phyloP scores from a whole-genome alignment of 2,329 filamentous ascomycete species.

The Pyrenophora seminiperda region DNA sequence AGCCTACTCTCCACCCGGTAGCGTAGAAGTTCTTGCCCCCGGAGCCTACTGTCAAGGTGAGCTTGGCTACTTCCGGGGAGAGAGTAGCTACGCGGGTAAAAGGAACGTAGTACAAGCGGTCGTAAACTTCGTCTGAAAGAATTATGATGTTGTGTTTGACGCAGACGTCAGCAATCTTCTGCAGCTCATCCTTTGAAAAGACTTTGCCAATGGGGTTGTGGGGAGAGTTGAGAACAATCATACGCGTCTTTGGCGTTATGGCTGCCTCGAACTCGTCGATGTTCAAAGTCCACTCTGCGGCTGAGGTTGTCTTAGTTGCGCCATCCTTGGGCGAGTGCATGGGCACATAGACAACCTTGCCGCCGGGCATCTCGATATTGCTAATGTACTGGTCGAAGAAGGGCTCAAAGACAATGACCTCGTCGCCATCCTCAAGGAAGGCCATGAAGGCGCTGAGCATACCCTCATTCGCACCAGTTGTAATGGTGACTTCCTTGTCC shows the following conservation, averaged over 20 bases:
- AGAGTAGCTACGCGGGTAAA: constrained; percentile 92
- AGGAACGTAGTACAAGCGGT: constrained; percentile 90
- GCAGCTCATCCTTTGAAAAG: constrained; percentile 80
- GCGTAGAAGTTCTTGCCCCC: constrained; percentile 99
- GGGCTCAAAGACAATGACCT: constrained; percentile 97
- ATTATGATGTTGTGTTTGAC: constrained; percentile 95
- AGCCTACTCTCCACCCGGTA: constrained; percentile 95
- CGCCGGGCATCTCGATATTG: constrained; percentile 98
- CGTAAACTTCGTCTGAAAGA: constrained; percentile 75
- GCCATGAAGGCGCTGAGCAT: constrained; percentile 99
- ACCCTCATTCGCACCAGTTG: constrained; percentile 85
- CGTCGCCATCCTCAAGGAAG: constrained; percentile 91
- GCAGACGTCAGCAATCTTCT: constrained; percentile 83
- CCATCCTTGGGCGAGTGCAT: constrained; percentile 86
- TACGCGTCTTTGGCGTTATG: constrained; percentile 86
- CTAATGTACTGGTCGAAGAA: constrained; percentile 99
- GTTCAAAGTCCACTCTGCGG: constrained; percentile 86
- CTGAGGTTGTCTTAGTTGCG: constrained; percentile 77
- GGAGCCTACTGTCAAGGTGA: constrained; percentile 92
- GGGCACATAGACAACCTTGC: constrained; percentile 94
- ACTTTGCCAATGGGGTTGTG: constrained; percentile 98
- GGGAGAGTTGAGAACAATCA: constrained; percentile 89
- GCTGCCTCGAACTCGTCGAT: constrained; percentile 79
- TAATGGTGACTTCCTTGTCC: constrained; percentile 92
- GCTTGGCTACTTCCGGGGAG: constrained; percentile 82